Conservation (phyloP, 495 filamentous ascomycete species). For the Daldinia loculata region DNA sequence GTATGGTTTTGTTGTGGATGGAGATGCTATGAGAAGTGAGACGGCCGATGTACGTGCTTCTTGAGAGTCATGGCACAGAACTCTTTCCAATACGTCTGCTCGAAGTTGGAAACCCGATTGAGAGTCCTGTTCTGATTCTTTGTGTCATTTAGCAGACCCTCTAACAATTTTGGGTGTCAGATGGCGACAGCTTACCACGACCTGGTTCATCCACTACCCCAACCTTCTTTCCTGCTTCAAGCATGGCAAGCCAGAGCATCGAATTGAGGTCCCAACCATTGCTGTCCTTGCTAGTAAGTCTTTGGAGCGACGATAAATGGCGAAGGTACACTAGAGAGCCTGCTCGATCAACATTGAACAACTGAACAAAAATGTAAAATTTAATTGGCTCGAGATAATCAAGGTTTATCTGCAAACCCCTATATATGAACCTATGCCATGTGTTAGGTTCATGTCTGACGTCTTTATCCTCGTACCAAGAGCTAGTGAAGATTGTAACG, state of each 20-base stretch:
- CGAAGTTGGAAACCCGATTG: conserved; percentile 23
- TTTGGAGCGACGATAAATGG: conserved; percentile 47
- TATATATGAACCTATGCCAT: conserved; percentile 61
- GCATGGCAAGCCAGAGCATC: conserved; percentile 69
- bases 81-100: conserved; percentile 50
- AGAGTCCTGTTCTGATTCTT: conserved; percentile 21
- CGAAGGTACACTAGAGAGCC: conserved; percentile 67
- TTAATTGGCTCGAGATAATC: conserved; percentile 71
- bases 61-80: conserved; percentile 70
- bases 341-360: conserved; percentile 68
- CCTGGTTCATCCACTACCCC: conserved; percentile 76
- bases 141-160: conserved; percentile 25
- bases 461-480: conserved; percentile 45
- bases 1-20: conserved; percentile 74
- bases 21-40: conserved; percentile 74
- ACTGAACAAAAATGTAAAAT: conserved; percentile 73
- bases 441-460: conserved; percentile 45
- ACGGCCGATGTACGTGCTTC: conserved; percentile 77
- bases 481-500: conserved; percentile 62
- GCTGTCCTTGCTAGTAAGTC: conserved; percentile 53
- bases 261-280: conserved; percentile 59
- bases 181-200: conserved; percentile 57
- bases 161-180: not conserved
- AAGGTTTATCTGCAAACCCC: conserved; percentile 56
- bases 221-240: conserved; percentile 81